Percentiles rank a stretch among this genome's conserved stretches.
Evolutionary conservation across 495 filamentous ascomycete genomes (phyloP).

Genomic region (Neurospora tetrasperma): DNA sequence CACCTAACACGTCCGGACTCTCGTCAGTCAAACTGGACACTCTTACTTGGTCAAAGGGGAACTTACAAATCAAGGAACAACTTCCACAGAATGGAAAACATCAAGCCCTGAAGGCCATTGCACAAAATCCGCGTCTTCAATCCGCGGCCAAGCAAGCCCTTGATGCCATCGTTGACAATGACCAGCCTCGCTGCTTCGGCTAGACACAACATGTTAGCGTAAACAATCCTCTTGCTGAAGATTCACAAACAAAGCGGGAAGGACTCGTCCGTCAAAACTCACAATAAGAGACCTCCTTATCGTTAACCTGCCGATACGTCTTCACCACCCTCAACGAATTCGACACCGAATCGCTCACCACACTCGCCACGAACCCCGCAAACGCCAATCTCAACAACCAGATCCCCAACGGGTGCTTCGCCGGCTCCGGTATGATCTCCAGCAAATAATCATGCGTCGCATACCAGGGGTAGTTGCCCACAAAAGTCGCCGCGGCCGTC

Average conservation of each 20-base stretch:
- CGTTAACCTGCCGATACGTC: constrained; percentile 27
- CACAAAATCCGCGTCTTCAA: constrained; percentile 25
- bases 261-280: constrained; percentile 1
- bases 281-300: constrained; percentile 23
- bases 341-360: constrained; percentile 23
- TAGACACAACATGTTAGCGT: constrained; percentile 1
- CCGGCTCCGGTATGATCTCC: constrained; percentile 14
- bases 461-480: constrained; percentile 28
- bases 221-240: not conserved
- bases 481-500: constrained; percentile 24
- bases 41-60: too few relatives aligned
- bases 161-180: constrained; percentile 18
- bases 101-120: constrained; percentile 25
- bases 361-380: constrained; percentile 23
- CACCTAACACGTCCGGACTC: not conserved
- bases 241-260: not conserved
- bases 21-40: not conserved
- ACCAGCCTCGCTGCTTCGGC: constrained; percentile 21
- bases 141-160: constrained; percentile 22
- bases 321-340: constrained; percentile 26
- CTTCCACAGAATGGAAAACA: constrained; percentile 27
- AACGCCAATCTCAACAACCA: constrained; percentile 25
- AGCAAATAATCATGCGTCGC: constrained; percentile 22
- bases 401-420: constrained; percentile 13
- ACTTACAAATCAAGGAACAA: constrained; percentile 27